These are phyloP conservation scores for Rhododendron henanense DNA, from an alignment of 148 eudicot species.

Conservation along the genomic window DNA sequence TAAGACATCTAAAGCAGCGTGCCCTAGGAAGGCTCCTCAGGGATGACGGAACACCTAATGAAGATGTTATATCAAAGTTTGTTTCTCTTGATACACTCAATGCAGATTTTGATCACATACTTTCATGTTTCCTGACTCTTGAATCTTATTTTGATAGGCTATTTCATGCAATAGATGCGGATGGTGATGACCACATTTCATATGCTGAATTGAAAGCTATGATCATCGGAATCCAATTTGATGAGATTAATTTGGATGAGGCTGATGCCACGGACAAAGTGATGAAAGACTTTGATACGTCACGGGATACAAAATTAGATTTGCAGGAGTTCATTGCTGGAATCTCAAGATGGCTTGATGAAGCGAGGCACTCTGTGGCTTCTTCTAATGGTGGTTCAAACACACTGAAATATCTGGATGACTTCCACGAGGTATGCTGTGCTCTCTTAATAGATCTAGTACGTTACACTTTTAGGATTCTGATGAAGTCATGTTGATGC, in stretches of 20 bases:
- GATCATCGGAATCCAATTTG: slow-evolving; percentile 60
- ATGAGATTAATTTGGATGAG: slow-evolving; percentile 47
- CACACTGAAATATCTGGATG: slow-evolving; percentile 26
- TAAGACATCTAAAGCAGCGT: slow-evolving; percentile 47
- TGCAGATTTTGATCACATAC: background rate
- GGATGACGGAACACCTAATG: slow-evolving; percentile 47
- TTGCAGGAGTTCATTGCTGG: slow-evolving; percentile 51
- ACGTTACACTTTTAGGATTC: background rate
- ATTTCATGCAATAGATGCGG: slow-evolving; percentile 49
- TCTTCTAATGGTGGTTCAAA: slow-evolving; percentile 12
- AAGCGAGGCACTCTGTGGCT: slow-evolving; percentile 24
- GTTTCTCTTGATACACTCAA: slow-evolving; percentile 8
- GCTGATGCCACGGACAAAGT: slow-evolving; percentile 54
- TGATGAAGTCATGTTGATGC: background rate
- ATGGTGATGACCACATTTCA: slow-evolving; percentile 43
- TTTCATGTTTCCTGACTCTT: slow-evolving; percentile 8
- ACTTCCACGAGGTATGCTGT: slow-evolving; percentile 31
- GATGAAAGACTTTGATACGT: slow-evolving; percentile 65
- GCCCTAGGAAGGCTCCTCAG: slow-evolving; percentile 54
- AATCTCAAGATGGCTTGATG: slow-evolving; percentile 50
- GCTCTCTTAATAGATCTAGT: background rate
- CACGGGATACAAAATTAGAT: slow-evolving; percentile 35
- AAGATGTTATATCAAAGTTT: slow-evolving; percentile 38
- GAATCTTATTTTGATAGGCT: slow-evolving; percentile 37
- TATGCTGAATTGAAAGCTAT: slow-evolving; percentile 62